Evolutionary conservation across 768 basidiomycete genomes (phyloP).

Genomic region (Omphalotus guepiniiformis): DNA sequence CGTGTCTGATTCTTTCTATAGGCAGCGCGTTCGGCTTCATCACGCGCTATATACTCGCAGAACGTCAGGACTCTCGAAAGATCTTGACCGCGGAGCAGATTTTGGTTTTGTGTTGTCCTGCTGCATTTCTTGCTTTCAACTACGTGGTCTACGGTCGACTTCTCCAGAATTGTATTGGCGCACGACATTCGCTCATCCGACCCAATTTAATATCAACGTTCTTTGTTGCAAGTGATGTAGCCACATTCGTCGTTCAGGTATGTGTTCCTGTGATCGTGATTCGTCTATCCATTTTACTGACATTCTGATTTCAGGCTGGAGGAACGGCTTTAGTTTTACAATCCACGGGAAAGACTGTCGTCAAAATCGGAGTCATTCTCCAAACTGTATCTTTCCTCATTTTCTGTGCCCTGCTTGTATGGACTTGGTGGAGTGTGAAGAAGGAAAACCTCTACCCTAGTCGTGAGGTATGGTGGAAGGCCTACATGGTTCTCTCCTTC

Average conservation of each 20-base stretch:
- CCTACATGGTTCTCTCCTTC: conserved; percentile 19
- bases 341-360: conserved; percentile 13
- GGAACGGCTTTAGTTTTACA: conserved; percentile 19
- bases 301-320: conserved; percentile 12
- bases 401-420: conserved; percentile 15
- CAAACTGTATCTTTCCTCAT: conserved; percentile 22
- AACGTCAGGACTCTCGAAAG: conserved; percentile 14
- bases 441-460: conserved; percentile 8
- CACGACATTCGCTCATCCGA: conserved; percentile 18
- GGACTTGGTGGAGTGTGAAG: conserved; percentile 12
- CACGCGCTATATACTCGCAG: conserved; percentile 18
- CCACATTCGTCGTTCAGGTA: conserved; percentile 26
- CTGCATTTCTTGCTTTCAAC: conserved; percentile 29
- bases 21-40: conserved; percentile 19
- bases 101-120: conserved; percentile 22
- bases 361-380: conserved; percentile 21
- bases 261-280: neutral
- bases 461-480: conserved; percentile 15
- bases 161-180: conserved; percentile 14
- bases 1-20: neutral
- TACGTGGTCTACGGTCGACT: conserved; percentile 28
- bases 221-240: conserved; percentile 24
- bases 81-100: conserved; percentile 17
- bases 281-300: neutral
- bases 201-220: conserved; percentile 20